Percentiles rank a stretch among this genome's conserved stretches.
Evolutionary conservation across 2,329 filamentous ascomycete species (phyloP).

Genomic region (Talaromyces rugulosus): DNA sequence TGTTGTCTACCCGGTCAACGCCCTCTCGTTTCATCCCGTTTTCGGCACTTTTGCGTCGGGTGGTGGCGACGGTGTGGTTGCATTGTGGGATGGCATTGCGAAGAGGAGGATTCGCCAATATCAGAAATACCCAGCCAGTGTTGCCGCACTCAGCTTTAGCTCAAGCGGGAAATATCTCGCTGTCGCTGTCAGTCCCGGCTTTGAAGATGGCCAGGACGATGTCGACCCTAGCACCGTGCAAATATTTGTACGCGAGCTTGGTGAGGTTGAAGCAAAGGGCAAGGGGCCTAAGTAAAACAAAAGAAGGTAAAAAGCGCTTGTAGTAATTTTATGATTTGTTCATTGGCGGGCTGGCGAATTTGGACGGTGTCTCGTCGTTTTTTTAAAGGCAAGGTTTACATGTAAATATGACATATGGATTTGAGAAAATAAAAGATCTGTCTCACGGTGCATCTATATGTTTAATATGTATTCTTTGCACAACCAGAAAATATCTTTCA

Average conservation of each 20-base stretch:
- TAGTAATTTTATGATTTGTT: slow-evolving; percentile 8
- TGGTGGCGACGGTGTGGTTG: slow-evolving; percentile 87
- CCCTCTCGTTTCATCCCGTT: slow-evolving; percentile 79
- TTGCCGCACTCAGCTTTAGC: slow-evolving; percentile 74
- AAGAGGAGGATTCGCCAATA: slow-evolving; percentile 89
- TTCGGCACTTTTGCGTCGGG: slow-evolving; percentile 83
- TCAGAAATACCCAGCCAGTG: slow-evolving; percentile 73
- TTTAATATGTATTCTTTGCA: neutral
- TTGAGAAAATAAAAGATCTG: slow-evolving; percentile 4
- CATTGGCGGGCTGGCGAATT: slow-evolving; percentile 7
- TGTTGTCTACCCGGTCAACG: slow-evolving; percentile 87
- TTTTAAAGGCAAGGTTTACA: neutral
- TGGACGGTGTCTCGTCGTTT: neutral
- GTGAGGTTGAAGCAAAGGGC: slow-evolving; percentile 81
- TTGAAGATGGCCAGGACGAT: slow-evolving; percentile 82
- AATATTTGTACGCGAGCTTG: slow-evolving; percentile 76
- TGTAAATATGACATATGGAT: neutral
- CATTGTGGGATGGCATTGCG: slow-evolving; percentile 85
- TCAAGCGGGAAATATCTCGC: slow-evolving; percentile 73
- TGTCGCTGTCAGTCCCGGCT: slow-evolving; percentile 77
- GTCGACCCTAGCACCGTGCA: slow-evolving; percentile 66
- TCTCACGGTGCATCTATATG: neutral
- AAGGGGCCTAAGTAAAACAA: slow-evolving; percentile 64
- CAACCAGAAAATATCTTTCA: slow-evolving; percentile 8
- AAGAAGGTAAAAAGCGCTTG: neutral